Evolutionary conservation across 2,329 filamentous ascomycete genomes (phyloP).

Genomic region (Phyllosticta citrichinensis): DNA sequence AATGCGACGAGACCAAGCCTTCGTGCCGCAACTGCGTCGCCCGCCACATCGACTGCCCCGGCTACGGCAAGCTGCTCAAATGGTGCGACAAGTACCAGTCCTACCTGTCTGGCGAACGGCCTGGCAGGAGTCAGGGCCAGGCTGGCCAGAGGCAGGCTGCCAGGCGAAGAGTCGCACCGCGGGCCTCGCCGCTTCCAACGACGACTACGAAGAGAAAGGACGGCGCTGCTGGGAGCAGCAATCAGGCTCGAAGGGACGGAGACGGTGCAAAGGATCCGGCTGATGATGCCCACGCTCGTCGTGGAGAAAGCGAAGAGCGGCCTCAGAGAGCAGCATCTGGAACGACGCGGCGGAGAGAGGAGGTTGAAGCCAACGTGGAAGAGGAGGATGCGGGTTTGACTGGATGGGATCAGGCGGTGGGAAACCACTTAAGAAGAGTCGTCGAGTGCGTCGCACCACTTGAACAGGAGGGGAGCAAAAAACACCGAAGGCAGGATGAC

Average conservation of each 20-base stretch:
- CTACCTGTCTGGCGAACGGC: slow-evolving; percentile 21
- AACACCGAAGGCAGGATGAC: background rate
- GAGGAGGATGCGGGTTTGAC: background rate
- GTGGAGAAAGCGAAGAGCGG: background rate
- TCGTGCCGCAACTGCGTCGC: slow-evolving; percentile 35
- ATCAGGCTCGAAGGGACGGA: background rate
- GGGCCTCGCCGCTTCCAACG: background rate
- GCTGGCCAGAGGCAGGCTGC: background rate
- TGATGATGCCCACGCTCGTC: background rate
- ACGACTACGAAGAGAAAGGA: background rate
- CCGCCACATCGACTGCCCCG: slow-evolving; percentile 34
- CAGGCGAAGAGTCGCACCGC: background rate
- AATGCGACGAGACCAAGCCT: slow-evolving; percentile 36
- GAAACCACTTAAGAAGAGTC: slow-evolving; percentile 1
- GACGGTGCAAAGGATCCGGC: background rate
- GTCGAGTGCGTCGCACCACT: background rate
- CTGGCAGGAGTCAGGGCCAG: background rate
- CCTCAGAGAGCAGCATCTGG: background rate
- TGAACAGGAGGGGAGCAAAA: background rate
- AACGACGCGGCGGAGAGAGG: background rate
- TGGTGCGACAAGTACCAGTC: slow-evolving; percentile 42
- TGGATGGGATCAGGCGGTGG: background rate
- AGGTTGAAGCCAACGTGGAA: background rate
- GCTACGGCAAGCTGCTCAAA: slow-evolving; percentile 37
- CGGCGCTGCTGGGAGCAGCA: background rate